Conservation (phyloP, 306 rosid genomes). For the Quercus glauca region DNA sequence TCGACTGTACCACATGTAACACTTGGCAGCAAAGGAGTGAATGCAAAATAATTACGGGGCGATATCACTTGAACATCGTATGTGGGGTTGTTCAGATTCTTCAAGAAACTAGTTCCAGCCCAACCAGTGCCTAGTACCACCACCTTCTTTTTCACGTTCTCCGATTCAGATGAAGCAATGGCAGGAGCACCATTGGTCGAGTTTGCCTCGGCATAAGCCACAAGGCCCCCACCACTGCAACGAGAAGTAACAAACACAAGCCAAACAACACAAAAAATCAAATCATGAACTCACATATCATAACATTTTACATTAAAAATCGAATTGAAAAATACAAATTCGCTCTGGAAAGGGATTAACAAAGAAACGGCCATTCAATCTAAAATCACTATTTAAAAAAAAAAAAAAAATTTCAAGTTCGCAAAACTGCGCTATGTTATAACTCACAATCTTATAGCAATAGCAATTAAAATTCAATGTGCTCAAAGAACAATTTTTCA, state of each 20-base stretch:
- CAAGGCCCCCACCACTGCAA: slow-evolving; percentile 78
- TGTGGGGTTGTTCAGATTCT: slow-evolving; percentile 55
- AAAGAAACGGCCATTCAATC: neutral
- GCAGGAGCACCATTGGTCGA: slow-evolving; percentile 13
- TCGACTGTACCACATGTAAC: slow-evolving; percentile 94
- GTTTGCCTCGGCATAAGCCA: slow-evolving; percentile 64
- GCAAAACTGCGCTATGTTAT: neutral
- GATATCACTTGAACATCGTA: slow-evolving; percentile 86
- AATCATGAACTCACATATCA: neutral
- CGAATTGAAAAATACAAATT: neutral
- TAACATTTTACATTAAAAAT: neutral
- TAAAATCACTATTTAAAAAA: neutral
- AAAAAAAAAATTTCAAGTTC: neutral
- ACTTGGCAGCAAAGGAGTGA: slow-evolving; percentile 93
- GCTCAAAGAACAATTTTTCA: neutral
- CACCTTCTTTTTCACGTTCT: slow-evolving; percentile 62
- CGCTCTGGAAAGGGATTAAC: neutral
- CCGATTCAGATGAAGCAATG: slow-evolving; percentile 34
- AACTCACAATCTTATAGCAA: neutral
- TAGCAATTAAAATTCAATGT: neutral
- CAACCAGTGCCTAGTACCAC: slow-evolving; percentile 98
- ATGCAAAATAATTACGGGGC: slow-evolving; percentile 90
- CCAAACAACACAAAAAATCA: slow-evolving; percentile 5
- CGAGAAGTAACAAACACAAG: neutral
- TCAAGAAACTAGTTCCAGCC: slow-evolving; percentile 91